Percentiles rank a stretch among this genome's conserved stretches.
These are phyloP conservation scores for Fragilariopsis cylindrus DNA, from an alignment of 108 stramenopile species.

Conservation along the genomic window DNA sequence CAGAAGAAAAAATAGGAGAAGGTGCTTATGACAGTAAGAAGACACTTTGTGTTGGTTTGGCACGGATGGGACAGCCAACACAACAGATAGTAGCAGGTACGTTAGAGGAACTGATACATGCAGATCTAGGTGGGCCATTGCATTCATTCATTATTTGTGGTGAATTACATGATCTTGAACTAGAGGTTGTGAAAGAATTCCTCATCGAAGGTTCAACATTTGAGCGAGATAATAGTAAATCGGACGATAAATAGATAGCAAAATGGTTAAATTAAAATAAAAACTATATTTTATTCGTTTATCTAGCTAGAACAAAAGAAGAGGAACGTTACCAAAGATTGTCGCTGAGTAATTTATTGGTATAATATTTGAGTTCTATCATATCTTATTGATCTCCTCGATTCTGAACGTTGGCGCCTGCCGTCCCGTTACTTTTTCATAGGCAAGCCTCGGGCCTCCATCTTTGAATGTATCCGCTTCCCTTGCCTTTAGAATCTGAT, in stretches of 20 bases:
- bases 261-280: background rate
- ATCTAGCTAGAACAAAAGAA: background rate
- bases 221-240: constrained; percentile 35
- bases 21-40: constrained; percentile 61
- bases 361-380: background rate
- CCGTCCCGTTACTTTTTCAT: constrained; percentile 44
- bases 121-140: constrained; percentile 94
- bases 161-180: constrained; percentile 91
- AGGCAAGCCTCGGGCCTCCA: constrained; percentile 34
- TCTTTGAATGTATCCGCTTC: constrained; percentile 61
- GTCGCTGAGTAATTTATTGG: background rate
- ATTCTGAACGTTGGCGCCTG: constrained; percentile 52
- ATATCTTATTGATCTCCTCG: constrained; percentile 27
- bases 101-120: constrained; percentile 79
- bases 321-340: background rate
- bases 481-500: constrained; percentile 73
- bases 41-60: constrained; percentile 91
- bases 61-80: constrained; percentile 91
- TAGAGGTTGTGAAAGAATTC: constrained; percentile 77
- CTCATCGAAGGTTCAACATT: constrained; percentile 68
- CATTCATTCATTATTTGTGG: constrained; percentile 96
- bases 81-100: constrained; percentile 94
- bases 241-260: background rate
- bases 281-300: background rate
- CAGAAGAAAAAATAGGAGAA: constrained; percentile 69